A percentile compares a stretch with the other conserved stretches of the same genome.
Conservation (phyloP, 148 eudicot species). For the Fallopia convolvulus region DNA sequence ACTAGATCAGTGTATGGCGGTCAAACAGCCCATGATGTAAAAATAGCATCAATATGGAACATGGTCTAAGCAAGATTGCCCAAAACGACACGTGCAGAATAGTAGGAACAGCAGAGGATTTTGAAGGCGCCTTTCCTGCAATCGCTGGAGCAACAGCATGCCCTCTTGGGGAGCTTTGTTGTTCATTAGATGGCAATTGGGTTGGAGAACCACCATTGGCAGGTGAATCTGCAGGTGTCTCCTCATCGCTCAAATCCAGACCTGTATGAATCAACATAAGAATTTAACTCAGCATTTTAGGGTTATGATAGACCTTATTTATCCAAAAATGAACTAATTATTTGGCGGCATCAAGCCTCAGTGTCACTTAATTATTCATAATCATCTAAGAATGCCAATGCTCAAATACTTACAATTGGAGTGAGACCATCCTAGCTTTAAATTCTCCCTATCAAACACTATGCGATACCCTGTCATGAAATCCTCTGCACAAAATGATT, state of each 20-base stretch:
- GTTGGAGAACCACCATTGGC: slow-evolving; percentile 31
- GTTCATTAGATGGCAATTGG: slow-evolving; percentile 58
- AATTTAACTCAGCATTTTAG: background rate
- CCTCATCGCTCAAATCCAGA: slow-evolving; percentile 33
- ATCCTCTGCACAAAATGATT: slow-evolving; percentile 55
- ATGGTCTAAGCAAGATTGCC: slow-evolving; percentile 17
- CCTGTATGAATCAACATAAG: slow-evolving; percentile 29
- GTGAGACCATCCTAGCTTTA: slow-evolving; percentile 81
- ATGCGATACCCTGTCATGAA: slow-evolving; percentile 82
- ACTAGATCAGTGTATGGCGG: background rate
- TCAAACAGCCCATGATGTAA: slow-evolving; percentile 17
- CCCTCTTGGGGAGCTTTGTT: slow-evolving; percentile 47
- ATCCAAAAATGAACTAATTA: background rate
- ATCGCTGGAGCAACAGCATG: slow-evolving; percentile 71
- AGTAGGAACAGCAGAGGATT: slow-evolving; percentile 32
- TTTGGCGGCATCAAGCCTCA: background rate
- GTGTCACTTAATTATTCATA: background rate
- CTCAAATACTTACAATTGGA: slow-evolving; percentile 67
- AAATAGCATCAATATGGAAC: slow-evolving; percentile 23
- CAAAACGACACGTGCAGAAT: slow-evolving; percentile 12
- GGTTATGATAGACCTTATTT: background rate
- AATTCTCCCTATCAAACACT: slow-evolving; percentile 88
- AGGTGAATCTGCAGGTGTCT: slow-evolving; percentile 33
- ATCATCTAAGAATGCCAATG: background rate
- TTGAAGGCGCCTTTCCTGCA: slow-evolving; percentile 70